Conservation (phyloP, 2,329 filamentous ascomycete genomes). For the Talaromyces sp. region DNA sequence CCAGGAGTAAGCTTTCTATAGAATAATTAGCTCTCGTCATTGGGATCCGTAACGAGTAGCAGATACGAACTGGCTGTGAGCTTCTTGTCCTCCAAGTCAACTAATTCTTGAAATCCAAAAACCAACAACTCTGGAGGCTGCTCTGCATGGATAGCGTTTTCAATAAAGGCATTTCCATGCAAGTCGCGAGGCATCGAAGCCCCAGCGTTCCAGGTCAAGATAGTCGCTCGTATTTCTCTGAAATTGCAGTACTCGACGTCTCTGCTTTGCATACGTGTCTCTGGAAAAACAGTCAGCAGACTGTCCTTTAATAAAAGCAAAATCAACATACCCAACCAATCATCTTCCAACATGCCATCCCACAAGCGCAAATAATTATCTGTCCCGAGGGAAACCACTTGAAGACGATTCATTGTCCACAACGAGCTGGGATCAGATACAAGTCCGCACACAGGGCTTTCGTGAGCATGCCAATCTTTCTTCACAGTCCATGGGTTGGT, state of each 20-base stretch:
- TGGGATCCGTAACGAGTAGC: not conserved
- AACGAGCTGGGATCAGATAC: constrained; percentile 74
- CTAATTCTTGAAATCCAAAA: constrained; percentile 98
- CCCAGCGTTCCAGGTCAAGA: constrained; percentile 96
- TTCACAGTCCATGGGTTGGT: constrained; percentile 80
- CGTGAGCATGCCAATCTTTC: constrained; percentile 94
- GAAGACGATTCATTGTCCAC: constrained; percentile 77
- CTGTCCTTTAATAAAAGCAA: not conserved
- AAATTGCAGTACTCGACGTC: constrained; percentile 84
- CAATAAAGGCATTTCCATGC: constrained; percentile 74
- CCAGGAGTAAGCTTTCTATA: constrained; percentile 73
- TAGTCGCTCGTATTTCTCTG: constrained; percentile 70
- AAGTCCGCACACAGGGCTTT: constrained; percentile 74
- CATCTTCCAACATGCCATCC: constrained; percentile 90
- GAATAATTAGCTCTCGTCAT: not conserved
- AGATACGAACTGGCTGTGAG: constrained; percentile 74
- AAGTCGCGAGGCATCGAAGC: constrained; percentile 87
- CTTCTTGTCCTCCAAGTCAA: constrained; percentile 95
- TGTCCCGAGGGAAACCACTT: constrained; percentile 80
- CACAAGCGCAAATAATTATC: constrained; percentile 82
- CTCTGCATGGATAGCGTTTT: constrained; percentile 70
- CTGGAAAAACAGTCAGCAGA: constrained; percentile 40
- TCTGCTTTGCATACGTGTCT: constrained; percentile 77
- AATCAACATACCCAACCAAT: constrained; percentile 67
- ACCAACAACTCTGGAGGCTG: constrained; percentile 82